phyloP scores from a whole-genome alignment of 176 grass and related monocot genomes.

The Puccinellia tenuiflora region DNA sequence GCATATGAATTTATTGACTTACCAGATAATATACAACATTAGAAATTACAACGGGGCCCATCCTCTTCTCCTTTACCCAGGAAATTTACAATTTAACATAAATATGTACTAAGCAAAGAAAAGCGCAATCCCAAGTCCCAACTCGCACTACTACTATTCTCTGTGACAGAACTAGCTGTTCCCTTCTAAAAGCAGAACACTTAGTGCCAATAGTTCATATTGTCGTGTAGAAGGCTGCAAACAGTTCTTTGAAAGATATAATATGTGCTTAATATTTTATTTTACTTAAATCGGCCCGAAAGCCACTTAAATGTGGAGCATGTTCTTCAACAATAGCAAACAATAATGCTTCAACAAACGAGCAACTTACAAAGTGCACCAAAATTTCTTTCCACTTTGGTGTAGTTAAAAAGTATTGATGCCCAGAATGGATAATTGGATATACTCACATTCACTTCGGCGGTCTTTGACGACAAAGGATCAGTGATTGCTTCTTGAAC shows the following conservation, averaged over 20 bases:
- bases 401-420: neutral
- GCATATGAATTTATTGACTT: neutral
- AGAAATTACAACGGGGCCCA: neutral
- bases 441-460: conserved; percentile 16
- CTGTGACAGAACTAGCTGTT: neutral
- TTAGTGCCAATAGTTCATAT: neutral
- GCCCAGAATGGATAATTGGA: neutral
- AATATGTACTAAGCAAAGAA: neutral
- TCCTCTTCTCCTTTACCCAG: neutral
- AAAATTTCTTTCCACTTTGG: neutral
- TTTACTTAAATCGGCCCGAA: neutral
- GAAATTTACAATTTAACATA: neutral
- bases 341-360: neutral
- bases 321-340: neutral
- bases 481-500: conserved; percentile 13
- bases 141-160: neutral
- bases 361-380: neutral
- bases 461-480: neutral
- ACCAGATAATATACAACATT: neutral
- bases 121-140: neutral
- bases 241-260: neutral
- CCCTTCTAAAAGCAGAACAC: neutral
- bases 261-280: neutral
- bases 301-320: neutral
- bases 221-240: neutral